Evolutionary conservation across 441 rosid species (phyloP).

Genomic region (Gossypium schwendimanii): DNA sequence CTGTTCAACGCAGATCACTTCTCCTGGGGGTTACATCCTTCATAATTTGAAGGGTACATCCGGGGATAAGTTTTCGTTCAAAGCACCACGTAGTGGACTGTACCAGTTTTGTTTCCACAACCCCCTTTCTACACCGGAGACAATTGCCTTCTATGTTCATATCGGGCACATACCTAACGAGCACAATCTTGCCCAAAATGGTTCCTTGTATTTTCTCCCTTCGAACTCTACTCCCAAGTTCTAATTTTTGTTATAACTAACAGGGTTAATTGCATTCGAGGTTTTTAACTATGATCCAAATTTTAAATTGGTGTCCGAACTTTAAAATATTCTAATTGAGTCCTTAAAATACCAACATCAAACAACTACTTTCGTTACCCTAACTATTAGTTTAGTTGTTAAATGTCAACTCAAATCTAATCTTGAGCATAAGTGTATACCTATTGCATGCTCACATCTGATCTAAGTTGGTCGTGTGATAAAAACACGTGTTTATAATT

Average conservation of each 20-base stretch:
- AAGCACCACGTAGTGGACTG: slow-evolving; percentile 81
- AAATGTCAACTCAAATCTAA: too few relatives aligned
- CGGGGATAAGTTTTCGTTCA: slow-evolving; percentile 78
- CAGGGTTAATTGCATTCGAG: not conserved
- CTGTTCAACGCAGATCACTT: slow-evolving; percentile 43
- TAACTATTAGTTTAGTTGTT: not conserved
- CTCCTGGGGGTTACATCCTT: slow-evolving; percentile 57
- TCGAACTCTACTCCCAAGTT: not conserved
- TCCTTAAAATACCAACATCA: not conserved
- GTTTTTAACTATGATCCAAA: too few relatives aligned
- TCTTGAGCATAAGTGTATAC: too few relatives aligned
- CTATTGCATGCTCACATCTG: too few relatives aligned
- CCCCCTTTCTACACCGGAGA: slow-evolving; percentile 71
- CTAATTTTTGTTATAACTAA: not conserved
- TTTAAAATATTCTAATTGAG: too few relatives aligned
- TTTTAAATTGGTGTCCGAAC: too few relatives aligned
- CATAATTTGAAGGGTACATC: slow-evolving; percentile 64
- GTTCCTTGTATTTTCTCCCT: slow-evolving; percentile 23
- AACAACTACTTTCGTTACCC: not conserved
- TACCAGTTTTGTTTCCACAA: slow-evolving; percentile 88
- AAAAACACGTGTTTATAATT: too few relatives aligned
- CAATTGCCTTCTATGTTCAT: slow-evolving; percentile 81
- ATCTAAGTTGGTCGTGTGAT: too few relatives aligned
- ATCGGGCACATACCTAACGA: slow-evolving; percentile 89
- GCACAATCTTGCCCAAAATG: slow-evolving; percentile 81